Evolutionary conservation across 345 rosid genomes (phyloP).

Genomic region (Populus simonii): DNA sequence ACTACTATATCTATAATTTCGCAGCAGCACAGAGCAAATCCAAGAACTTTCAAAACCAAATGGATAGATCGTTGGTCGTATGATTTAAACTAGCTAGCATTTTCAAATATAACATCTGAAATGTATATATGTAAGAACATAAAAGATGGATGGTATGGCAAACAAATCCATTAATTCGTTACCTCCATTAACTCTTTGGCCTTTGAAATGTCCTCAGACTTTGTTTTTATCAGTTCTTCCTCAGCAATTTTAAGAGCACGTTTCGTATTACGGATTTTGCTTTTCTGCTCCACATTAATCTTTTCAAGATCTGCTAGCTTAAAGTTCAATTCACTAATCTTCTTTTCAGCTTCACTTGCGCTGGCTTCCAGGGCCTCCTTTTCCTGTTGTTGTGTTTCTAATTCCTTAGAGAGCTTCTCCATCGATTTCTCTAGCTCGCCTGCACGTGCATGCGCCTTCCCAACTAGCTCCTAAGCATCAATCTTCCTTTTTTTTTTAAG

Average conservation of each 20-base stretch:
- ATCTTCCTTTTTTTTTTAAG: conserved; percentile 59
- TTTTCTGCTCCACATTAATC: too few relatives aligned
- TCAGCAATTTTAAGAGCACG: too few relatives aligned
- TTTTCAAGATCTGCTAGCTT: conserved; percentile 35
- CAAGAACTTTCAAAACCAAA: neutral
- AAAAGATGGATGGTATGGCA: neutral
- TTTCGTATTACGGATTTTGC: too few relatives aligned
- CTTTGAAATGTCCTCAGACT: conserved; percentile 27
- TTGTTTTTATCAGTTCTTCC: too few relatives aligned
- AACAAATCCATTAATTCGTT: conserved; percentile 15
- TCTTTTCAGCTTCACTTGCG: conserved; percentile 59
- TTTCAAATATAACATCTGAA: neutral
- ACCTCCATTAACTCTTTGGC: conserved; percentile 72
- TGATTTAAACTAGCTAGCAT: neutral
- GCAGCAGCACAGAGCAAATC: neutral
- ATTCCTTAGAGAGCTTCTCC: conserved; percentile 51
- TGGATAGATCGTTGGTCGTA: neutral
- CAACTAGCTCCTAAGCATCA: conserved; percentile 61
- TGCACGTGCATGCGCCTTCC: conserved; percentile 68
- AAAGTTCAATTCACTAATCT: conserved; percentile 43
- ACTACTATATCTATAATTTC: neutral
- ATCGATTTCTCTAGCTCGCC: conserved; percentile 75
- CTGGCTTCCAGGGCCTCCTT: conserved; percentile 54
- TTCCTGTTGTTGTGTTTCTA: conserved; percentile 49
- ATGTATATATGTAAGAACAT: neutral